Conservation (phyloP, 768 basidiomycete species). For the Auricularia heimuer region DNA sequence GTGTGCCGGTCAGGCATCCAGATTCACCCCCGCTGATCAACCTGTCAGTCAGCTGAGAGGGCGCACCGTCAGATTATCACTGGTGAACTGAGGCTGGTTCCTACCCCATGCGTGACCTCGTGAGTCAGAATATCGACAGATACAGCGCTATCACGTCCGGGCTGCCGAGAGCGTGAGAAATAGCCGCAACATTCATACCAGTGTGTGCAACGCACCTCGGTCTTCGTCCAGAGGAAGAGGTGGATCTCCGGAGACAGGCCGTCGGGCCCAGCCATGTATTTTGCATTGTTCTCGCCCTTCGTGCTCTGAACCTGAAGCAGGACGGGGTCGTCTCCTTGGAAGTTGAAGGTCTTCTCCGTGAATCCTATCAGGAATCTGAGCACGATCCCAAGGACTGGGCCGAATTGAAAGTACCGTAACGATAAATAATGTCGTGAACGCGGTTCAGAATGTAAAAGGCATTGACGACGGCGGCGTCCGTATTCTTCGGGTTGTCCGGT, state of each 20-base stretch:
- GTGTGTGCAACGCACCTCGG: slow-evolving; percentile 11
- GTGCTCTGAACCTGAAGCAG: slow-evolving; percentile 18
- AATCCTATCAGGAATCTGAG: slow-evolving; percentile 16
- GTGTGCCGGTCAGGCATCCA: slow-evolving; percentile 45
- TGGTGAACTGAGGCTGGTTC: background rate
- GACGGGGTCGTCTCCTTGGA: slow-evolving; percentile 29
- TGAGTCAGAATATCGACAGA: slow-evolving; percentile 49
- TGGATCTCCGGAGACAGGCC: background rate
- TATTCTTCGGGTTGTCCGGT: slow-evolving; percentile 18
- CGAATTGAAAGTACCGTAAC: background rate
- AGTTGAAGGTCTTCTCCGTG: slow-evolving; percentile 28
- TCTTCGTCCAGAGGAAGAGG: background rate
- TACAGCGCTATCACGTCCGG: slow-evolving; percentile 50
- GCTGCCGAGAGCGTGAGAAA: slow-evolving; percentile 12
- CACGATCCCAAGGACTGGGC: background rate
- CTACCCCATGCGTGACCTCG: slow-evolving; percentile 36
- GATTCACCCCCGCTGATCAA: slow-evolving; percentile 46
- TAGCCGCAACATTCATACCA: slow-evolving; percentile 9
- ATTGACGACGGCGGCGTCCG: slow-evolving; percentile 1
- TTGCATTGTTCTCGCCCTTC: background rate
- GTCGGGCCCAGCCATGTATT: background rate
- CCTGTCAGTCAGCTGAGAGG: slow-evolving; percentile 21
- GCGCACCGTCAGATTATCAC: background rate
- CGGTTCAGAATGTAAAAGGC: slow-evolving; percentile 2
- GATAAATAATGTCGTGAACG: slow-evolving; percentile 3